These are phyloP conservation scores for Calamus simplicifolius DNA, from an alignment of 176 grass and related monocot genomes.

Conservation along the genomic window DNA sequence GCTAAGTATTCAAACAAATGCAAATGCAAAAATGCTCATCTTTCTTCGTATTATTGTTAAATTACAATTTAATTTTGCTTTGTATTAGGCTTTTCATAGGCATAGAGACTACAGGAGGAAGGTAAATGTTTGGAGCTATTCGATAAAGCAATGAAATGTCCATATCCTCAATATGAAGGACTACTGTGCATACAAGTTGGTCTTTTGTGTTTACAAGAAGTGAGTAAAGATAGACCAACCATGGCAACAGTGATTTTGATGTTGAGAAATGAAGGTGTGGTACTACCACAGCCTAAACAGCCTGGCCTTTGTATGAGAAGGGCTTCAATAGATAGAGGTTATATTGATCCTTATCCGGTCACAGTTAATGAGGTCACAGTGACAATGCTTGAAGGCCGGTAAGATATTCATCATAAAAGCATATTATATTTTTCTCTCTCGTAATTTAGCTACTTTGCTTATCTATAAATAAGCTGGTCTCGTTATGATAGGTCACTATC, in stretches of 20 bases:
- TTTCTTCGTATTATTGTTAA: background rate
- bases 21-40: background rate
- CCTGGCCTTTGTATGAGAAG: background rate
- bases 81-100: background rate
- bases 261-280: background rate
- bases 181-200: background rate
- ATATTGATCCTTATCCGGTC: too few species aligned
- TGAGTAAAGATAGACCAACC: background rate
- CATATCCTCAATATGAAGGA: background rate
- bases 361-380: too few species aligned
- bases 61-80: background rate
- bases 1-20: background rate
- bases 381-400: too few species aligned
- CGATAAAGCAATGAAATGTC: background rate
- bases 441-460: too few species aligned
- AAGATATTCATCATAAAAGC: too few species aligned
- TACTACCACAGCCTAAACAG: background rate
- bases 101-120: background rate
- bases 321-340: too few species aligned
- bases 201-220: conserved; percentile 3
- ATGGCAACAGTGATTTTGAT: background rate
- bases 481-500: too few species aligned
- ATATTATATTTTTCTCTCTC: too few species aligned
- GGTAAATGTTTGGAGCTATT: background rate
- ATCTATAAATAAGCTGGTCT: too few species aligned